Conservation (phyloP, 371 early-diverging fungal genomes). For the Capillidium heterosporum region DNA sequence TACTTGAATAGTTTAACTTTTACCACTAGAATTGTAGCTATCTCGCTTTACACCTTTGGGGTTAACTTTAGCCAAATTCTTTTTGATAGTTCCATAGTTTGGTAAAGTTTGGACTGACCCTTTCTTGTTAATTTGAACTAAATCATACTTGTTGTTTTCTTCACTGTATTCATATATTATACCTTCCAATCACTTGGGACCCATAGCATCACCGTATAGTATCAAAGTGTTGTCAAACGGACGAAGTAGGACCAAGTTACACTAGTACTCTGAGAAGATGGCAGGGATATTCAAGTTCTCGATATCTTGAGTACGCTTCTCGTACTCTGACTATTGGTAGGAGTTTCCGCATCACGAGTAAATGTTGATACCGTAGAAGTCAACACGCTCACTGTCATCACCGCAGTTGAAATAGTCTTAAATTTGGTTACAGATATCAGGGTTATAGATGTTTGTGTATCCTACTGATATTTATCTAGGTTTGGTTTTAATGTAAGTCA, state of each 20-base stretch:
- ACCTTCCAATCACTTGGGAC: slow-evolving; percentile 44
- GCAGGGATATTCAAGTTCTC: slow-evolving; percentile 32
- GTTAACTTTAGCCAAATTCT: neutral
- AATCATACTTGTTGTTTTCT: slow-evolving; percentile 58
- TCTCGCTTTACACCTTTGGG: neutral
- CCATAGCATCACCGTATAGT: slow-evolving; percentile 51
- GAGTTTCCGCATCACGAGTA: slow-evolving; percentile 44
- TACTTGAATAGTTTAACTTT: neutral
- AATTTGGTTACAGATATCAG: slow-evolving; percentile 39
- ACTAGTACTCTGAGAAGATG: slow-evolving; percentile 43
- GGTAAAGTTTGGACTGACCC: neutral
- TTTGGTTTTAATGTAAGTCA: slow-evolving; percentile 29
- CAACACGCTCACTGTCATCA: slow-evolving; percentile 31
- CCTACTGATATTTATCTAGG: slow-evolving; percentile 47
- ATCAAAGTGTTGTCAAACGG: slow-evolving; percentile 27
- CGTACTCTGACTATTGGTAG: slow-evolving; percentile 30
- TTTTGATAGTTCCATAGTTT: neutral
- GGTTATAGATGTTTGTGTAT: slow-evolving; percentile 63
- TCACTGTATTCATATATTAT: slow-evolving; percentile 65
- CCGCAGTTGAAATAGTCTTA: slow-evolving; percentile 60
- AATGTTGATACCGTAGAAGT: slow-evolving; percentile 55
- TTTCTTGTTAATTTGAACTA: slow-evolving; percentile 21
- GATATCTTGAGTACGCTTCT: slow-evolving; percentile 32
- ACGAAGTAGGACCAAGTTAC: slow-evolving; percentile 31
- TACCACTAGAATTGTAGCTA: neutral